Evolutionary conservation across 176 grass and related monocot species (phyloP), one percentile per base, ranked within the genome.

Genomic region (Bonia amplexicaulis): DNA sequence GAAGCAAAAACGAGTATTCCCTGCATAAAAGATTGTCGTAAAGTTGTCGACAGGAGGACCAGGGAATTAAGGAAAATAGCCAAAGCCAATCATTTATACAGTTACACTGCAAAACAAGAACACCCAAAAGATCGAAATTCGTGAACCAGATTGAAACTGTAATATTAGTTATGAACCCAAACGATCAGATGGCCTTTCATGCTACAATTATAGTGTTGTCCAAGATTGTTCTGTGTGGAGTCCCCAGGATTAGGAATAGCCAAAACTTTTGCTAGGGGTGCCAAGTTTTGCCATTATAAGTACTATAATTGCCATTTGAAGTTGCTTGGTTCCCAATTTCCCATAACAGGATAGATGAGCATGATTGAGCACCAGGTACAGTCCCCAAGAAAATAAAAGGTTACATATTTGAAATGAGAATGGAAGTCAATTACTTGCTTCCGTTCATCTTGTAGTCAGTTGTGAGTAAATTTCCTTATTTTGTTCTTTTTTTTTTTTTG

Each of bases 1-100:
- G 94, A 94, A 71, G 95, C 88, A 72, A 94, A 94, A 89, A 97
- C 87, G 48, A 92, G 86, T 67, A 94, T 92, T 27, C 90, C 90
- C 92, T 90, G 60, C 39, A 87, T 57, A 76, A 81, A 58, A 85
- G 12, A 82, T 45, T 14, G 23, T 76, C 44, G 33, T 54, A 70
- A 64, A 70, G 12, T 55, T 54, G 45, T 55, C 44, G 84, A 76
- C 52, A 69, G 11, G 41, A 42, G 59, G 59, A 63, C 66, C 4
- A 49, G 3, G 16, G 5, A 33, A 19, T 40, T 63, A 45, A 35
- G 29, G 40, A 62, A 17, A 62, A n/a, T 16, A 29, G 25, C 5
- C 22, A 80, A 53, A 29, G 25, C 5, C 22, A 80, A 53, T 23
- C 66, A 63, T 40, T 22, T 39, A 9, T 51, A 61, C 26, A 78